Evolutionary conservation across 805 yeast genomes (phyloP).

Genomic region (Zygosaccharomyces lentus): DNA sequence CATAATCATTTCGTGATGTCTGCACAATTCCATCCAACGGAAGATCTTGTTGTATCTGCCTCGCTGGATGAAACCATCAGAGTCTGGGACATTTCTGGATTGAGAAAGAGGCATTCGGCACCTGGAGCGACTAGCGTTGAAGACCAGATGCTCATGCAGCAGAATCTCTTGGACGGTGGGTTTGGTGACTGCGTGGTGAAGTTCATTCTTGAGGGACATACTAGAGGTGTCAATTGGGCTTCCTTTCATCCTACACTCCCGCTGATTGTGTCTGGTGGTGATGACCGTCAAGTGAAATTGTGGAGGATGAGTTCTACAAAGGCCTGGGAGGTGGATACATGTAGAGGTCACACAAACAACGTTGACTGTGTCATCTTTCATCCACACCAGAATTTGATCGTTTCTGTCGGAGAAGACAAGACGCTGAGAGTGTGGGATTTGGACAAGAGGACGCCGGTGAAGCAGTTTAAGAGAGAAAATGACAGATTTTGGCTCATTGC

Average conservation of each 20-base stretch:
- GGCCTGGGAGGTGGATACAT: slow-evolving; percentile 99
- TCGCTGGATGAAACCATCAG: slow-evolving; percentile 98
- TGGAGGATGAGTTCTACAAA: slow-evolving; percentile 98
- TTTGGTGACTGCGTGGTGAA: slow-evolving; percentile 96
- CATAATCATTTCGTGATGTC: slow-evolving; percentile 98
- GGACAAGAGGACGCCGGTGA: slow-evolving; percentile 87
- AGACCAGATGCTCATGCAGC: slow-evolving; percentile 46
- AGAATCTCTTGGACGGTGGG: slow-evolving; percentile 80
- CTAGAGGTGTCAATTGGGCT: slow-evolving; percentile 98
- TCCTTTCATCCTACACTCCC: slow-evolving; percentile 96
- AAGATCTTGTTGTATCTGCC: slow-evolving; percentile 91
- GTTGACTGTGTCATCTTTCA: slow-evolving; percentile 88
- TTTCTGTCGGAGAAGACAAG: slow-evolving; percentile 94
- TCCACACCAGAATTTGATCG: slow-evolving; percentile 85
- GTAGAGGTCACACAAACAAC: slow-evolving; percentile 95
- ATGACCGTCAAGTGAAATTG: slow-evolving; percentile 88
- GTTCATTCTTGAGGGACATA: slow-evolving; percentile 95
- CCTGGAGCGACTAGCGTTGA: slow-evolving; percentile 48
- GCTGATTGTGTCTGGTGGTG: slow-evolving; percentile 91
- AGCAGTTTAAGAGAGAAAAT: slow-evolving; percentile 87
- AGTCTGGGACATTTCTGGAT: slow-evolving; percentile 96
- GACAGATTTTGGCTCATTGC: slow-evolving; percentile 94
- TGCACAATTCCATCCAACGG: slow-evolving; percentile 95
- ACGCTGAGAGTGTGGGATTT: slow-evolving; percentile 96
- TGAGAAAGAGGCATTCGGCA: slow-evolving; percentile 93